Evolutionary conservation across 2,329 filamentous ascomycete species (phyloP), one percentile per base, ranked within the genome.

Genomic region (Phyllosticta capitalensis): DNA sequence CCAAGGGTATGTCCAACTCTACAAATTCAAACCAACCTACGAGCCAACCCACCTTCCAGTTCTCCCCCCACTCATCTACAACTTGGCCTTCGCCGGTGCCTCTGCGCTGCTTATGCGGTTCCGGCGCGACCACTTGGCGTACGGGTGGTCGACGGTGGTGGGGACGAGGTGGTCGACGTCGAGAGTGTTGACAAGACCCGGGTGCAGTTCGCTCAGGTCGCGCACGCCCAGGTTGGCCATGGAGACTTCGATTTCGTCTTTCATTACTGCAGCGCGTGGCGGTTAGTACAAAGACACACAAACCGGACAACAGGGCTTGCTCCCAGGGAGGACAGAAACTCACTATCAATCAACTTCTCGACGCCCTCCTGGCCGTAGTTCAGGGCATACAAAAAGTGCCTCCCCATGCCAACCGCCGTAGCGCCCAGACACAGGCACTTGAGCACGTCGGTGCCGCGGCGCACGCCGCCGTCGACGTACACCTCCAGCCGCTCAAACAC

Each of bases 161-260:
- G 64, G 52, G 14, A 66, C 60, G 49, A 66, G 22, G 57, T 65
- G 64, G 55, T 67, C 63, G 17, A 71, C 63, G 55, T 67, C 64
- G n/a, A 65, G 63, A 2, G 72, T 75, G 60, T 86, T 85, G 22
- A 87, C 70, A 67, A 86, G 73, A 0, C 84, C 83, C 0, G 84
- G 83, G 63, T 85, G 80, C 5, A 84, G 77, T 66, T 86, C 78
- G 57, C 81, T 77, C 9, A 88, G 71, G 62, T 81, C 78, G 1
- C 82, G 86, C 33, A 87, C 76, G 1, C 85, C 85, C 60, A 85
- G 81, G 68, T 87, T 77, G 24, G 81, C 79, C 85, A 88, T 88
- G 1, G 83, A 83, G 1, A 81, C 85, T 64, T 84, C 80, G 3
- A 88, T 69, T 67, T 88, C 85, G 61, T 87, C 84, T 26, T 71